Percentiles rank a stretch among this genome's conserved stretches.
These are phyloP conservation scores for Salisapilia sapeloensis DNA, from an alignment of 352 stramenopile genomes.

Conservation along the genomic window DNA sequence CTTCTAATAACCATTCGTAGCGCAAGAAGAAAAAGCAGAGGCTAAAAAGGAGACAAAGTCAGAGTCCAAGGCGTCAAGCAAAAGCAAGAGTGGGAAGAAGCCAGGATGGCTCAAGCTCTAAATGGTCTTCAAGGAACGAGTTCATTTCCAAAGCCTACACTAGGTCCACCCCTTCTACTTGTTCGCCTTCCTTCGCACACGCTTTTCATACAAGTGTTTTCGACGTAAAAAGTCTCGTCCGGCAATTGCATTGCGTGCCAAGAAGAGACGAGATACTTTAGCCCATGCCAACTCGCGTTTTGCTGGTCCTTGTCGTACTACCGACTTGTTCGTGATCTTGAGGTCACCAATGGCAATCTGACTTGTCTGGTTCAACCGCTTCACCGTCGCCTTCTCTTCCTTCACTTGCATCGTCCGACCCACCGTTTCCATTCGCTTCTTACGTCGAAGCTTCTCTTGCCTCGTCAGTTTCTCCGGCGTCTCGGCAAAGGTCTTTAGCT, in stretches of 20 bases:
- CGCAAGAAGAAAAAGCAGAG: too few relatives aligned
- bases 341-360: slow-evolving; percentile 31
- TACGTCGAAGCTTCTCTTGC: slow-evolving; percentile 50
- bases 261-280: slow-evolving; percentile 27
- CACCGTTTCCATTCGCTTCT: slow-evolving; percentile 44
- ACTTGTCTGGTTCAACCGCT: slow-evolving; percentile 41
- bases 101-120: too few relatives aligned
- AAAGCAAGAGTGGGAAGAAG: too few relatives aligned
- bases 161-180: slow-evolving; percentile 6
- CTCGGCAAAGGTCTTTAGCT: slow-evolving; percentile 28
- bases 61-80: too few relatives aligned
- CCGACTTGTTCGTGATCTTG: slow-evolving; percentile 26
- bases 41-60: too few relatives aligned
- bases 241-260: slow-evolving; percentile 29
- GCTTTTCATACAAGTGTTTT: slow-evolving; percentile 29
- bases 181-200: slow-evolving; percentile 2
- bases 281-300: slow-evolving; percentile 44
- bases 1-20: too few relatives aligned
- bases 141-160: too few relatives aligned
- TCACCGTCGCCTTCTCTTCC: slow-evolving; percentile 41
- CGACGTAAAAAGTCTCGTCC: slow-evolving; percentile 66
- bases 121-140: too few relatives aligned
- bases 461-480: slow-evolving; percentile 41
- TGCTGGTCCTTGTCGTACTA: slow-evolving; percentile 33
- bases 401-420: slow-evolving; percentile 51